Percentiles rank a stretch among this genome's conserved stretches.
Conservation (phyloP, 2,329 filamentous ascomycete genomes). For the Tolypocladium guangdongense region DNA sequence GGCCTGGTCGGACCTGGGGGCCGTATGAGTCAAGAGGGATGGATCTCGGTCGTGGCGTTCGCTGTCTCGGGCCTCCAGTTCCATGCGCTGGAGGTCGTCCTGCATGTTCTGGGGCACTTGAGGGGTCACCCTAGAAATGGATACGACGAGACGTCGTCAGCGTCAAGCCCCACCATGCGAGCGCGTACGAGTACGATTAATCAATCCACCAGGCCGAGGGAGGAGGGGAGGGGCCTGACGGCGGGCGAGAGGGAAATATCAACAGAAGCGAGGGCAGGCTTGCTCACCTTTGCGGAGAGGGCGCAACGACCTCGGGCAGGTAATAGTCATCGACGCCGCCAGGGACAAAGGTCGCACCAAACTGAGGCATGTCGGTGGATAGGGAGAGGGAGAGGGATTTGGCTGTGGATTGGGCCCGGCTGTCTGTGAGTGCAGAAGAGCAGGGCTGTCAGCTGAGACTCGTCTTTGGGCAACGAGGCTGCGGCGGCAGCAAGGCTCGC, state of each 20-base stretch:
- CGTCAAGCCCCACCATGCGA: conserved; percentile 18
- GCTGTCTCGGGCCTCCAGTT: conserved; percentile 58
- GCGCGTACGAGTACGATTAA: not conserved
- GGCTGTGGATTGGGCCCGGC: not conserved
- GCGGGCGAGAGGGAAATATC: not conserved
- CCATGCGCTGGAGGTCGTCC: conserved; percentile 82
- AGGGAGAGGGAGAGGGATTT: conserved; percentile 9
- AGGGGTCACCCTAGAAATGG: conserved; percentile 65
- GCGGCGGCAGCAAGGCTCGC: not conserved
- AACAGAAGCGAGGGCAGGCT: not conserved
- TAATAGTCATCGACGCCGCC: conserved; percentile 49
- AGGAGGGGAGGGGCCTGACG: not conserved
- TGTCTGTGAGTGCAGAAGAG: conserved; percentile 8
- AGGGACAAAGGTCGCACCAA: conserved; percentile 48
- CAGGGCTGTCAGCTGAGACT: conserved; percentile 13
- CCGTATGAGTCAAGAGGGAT: conserved; percentile 30
- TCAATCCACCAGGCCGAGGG: not conserved
- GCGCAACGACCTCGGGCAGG: conserved; percentile 49
- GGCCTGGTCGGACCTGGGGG: conserved; percentile 7
- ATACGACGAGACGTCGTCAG: conserved; percentile 23
- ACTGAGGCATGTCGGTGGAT: conserved; percentile 13
- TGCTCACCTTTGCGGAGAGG: conserved; percentile 44
- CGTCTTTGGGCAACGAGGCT: not conserved
- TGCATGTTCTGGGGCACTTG: conserved; percentile 97
- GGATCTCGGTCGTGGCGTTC: conserved; percentile 31